A percentile compares a stretch with the other conserved stretches of the same genome.
phyloP scores from a whole-genome alignment of 1,284 basidiomycete genomes.

The Apiotrichum porosum region DNA sequence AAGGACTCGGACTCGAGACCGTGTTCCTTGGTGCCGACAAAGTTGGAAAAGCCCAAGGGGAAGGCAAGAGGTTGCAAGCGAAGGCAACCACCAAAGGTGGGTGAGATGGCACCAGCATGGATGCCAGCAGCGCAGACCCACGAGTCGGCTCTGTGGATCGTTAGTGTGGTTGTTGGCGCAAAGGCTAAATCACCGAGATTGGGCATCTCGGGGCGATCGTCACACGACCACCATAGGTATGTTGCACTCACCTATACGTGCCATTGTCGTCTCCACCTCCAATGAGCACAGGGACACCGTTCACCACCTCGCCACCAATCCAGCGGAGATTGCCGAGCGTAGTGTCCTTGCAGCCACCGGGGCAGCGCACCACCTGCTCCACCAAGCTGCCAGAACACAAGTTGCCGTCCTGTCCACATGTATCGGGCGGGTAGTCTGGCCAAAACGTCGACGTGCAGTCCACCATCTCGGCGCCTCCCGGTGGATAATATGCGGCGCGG shows the following conservation, averaged over 20 bases:
- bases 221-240: background rate
- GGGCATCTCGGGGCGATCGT: too few species aligned
- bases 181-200: background rate
- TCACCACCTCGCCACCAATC: slow-evolving; percentile 30
- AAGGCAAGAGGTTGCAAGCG: slow-evolving; percentile 23
- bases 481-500: slow-evolving; percentile 35
- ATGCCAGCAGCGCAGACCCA: slow-evolving; percentile 43
- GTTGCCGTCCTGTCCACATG: slow-evolving; percentile 33
- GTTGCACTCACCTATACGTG: slow-evolving; percentile 36
- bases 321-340: slow-evolving; percentile 39
- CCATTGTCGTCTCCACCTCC: slow-evolving; percentile 30
- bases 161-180: background rate
- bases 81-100: slow-evolving; percentile 35
- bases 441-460: slow-evolving; percentile 31
- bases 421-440: slow-evolving; percentile 41
- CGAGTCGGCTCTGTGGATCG: slow-evolving; percentile 37
- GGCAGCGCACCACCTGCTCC: slow-evolving; percentile 26
- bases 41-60: slow-evolving; percentile 15
- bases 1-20: slow-evolving; percentile 28
- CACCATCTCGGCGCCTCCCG: slow-evolving; percentile 21
- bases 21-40: slow-evolving; percentile 15
- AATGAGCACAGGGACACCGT: slow-evolving; percentile 33
- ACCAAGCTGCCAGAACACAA: slow-evolving; percentile 24
- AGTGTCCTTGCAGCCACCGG: slow-evolving; percentile 35
- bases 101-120: slow-evolving; percentile 29